Evolutionary conservation across 192 early-diverging fungal genomes (phyloP).

Genomic region (Chytriomyces sp.): DNA sequence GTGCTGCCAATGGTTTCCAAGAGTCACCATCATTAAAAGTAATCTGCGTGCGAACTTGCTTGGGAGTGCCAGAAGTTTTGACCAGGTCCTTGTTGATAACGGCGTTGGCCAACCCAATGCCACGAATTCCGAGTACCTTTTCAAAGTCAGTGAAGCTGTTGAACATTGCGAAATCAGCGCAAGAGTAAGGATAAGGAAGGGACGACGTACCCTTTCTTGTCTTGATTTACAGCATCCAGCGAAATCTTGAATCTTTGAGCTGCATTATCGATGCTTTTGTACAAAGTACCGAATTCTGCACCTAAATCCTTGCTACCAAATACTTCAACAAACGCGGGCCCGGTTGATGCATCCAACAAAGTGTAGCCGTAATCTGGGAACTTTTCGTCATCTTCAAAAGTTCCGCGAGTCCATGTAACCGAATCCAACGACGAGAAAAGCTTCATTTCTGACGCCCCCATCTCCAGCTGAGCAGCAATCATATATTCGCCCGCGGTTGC

Average conservation of each 20-base stretch:
- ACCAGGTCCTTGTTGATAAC: conserved; percentile 76
- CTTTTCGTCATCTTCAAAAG: conserved; percentile 77
- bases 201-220: conserved; percentile 52
- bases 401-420: conserved; percentile 64
- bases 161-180: not conserved
- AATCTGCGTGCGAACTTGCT: conserved; percentile 75
- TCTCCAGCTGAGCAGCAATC: conserved; percentile 63
- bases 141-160: conserved; percentile 83
- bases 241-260: conserved; percentile 74
- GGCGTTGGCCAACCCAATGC: conserved; percentile 83
- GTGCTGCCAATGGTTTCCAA: conserved; percentile 28
- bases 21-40: conserved; percentile 82
- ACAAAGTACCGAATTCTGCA: conserved; percentile 77
- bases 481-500: conserved; percentile 75
- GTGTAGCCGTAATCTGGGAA: conserved; percentile 77
- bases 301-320: conserved; percentile 39
- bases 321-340: conserved; percentile 77
- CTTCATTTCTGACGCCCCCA: conserved; percentile 48
- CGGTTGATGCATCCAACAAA: conserved; percentile 79
- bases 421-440: conserved; percentile 81
- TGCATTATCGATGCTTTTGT: conserved; percentile 77
- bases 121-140: conserved; percentile 83
- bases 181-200: not conserved
- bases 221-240: conserved; percentile 78
- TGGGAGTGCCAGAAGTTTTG: conserved; percentile 50